Evolutionary conservation across 2,329 filamentous ascomycete species (phyloP), one percentile per base, ranked within the genome.

Genomic region (Apiospora phragmitis): DNA sequence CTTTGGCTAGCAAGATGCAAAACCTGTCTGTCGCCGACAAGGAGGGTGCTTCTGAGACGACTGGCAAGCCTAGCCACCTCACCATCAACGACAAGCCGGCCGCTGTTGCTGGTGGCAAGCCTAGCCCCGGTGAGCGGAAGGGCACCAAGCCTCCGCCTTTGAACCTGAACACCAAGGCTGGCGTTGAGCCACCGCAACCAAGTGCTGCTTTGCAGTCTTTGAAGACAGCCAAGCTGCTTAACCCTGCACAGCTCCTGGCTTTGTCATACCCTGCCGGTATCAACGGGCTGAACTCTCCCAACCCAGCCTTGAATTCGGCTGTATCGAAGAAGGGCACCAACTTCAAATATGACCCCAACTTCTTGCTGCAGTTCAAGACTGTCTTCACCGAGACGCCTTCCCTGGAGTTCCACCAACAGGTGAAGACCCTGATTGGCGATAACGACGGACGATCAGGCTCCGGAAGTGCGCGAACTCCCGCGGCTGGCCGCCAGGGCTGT

Each of bases 381-480:
- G 94, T 97, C 26, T 99, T 98, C 84, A 97, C 94, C 73, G 96
- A 99, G 86, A 97, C 98, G 84, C 96, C 96, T 18, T 97, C 94
- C 0, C 83, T 95, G 59, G 95, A 98, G 79, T 99, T 97, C 90
- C 93, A 97, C 79, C 88, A 92, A 74, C 95, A 96, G 78, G 91
- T 99, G 88, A 95, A 88, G 91, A 93, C 83, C 87, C 92, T 85
- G 81, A 91, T 99, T 75, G 95, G 95, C 71, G 95, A 97, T 74
- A 86, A 86, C 47, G 90, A 92, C 71, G 55, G 55, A 21, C 55
- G 55, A 62, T 62, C 55, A 38, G 88, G 89, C 71, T 83, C 85
- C 67, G 83, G 93, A 83, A 85, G 92, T 81, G 82, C 91, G 81
- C 81, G 92, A 82, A 85, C 92, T 78, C 84, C 88, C 70, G 84